Percentiles rank a stretch among this genome's conserved stretches.
phyloP scores from a whole-genome alignment of 192 early-diverging fungal genomes.

The Backusella psychrophila region DNA sequence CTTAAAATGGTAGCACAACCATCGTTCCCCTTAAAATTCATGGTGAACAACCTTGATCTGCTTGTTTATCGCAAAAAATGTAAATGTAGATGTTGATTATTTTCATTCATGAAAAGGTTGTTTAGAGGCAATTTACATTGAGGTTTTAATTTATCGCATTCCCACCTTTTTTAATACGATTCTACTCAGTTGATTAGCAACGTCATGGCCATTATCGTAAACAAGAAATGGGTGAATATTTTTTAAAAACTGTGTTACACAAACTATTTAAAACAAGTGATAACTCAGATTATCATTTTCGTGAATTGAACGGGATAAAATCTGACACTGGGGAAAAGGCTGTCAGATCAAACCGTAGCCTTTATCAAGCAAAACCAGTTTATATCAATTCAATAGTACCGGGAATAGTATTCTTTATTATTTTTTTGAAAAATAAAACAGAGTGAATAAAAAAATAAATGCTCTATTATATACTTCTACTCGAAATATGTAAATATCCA shows the following conservation, averaged over 20 bases:
- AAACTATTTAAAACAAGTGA: background rate
- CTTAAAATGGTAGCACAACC: background rate
- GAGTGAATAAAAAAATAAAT: background rate
- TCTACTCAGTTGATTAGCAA: background rate
- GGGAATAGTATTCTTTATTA: background rate
- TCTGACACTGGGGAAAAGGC: background rate
- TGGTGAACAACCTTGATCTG: background rate
- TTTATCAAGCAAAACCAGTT: background rate
- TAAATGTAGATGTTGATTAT: no score
- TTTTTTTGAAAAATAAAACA: background rate
- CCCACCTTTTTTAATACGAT: background rate
- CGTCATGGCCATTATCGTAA: background rate
- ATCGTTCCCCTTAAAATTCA: background rate
- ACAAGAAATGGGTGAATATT: background rate
- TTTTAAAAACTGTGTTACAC: background rate
- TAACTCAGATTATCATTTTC: conserved; percentile 2
- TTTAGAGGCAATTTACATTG: no score
- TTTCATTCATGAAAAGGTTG: no score
- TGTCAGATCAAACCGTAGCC: background rate
- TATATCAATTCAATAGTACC: background rate
- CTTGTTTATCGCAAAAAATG: background rate
- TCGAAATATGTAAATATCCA: background rate
- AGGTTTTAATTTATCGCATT: no score
- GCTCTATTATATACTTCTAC: background rate
- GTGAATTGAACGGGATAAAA: conserved; percentile 3